Conservation (phyloP, 805 yeast genomes). For the Debaryomyces castellii region DNA sequence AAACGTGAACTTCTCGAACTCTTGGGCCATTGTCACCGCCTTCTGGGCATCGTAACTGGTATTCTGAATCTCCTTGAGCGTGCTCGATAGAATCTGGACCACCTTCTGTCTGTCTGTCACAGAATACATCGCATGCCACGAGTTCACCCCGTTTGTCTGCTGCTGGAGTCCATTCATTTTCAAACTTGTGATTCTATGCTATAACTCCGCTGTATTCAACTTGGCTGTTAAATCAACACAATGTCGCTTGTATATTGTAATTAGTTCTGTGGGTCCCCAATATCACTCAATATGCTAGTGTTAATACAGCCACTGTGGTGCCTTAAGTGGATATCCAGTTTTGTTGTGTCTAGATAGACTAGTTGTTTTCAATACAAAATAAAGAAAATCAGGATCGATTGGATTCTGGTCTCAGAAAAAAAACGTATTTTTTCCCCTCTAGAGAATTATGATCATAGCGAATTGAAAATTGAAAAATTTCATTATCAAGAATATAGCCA, state of each 20-base stretch:
- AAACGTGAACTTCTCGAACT: constrained; percentile 67
- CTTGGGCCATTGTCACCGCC: constrained; percentile 55
- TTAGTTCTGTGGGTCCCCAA: neutral
- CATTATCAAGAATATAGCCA: neutral
- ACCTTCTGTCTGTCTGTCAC: constrained; percentile 39
- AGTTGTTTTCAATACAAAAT: neutral
- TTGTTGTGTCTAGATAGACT: neutral
- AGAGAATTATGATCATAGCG: neutral
- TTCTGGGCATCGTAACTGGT: constrained; percentile 32
- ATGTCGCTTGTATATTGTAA: neutral
- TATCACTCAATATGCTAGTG: neutral
- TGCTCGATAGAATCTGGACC: constrained; percentile 35
- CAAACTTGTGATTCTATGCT: neutral
- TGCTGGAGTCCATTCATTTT: constrained; percentile 11
- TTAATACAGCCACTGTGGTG: neutral
- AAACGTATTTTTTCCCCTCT: neutral
- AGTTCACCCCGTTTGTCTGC: constrained; percentile 8
- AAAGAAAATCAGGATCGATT: neutral
- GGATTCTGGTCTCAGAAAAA: neutral
- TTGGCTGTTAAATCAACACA: neutral
- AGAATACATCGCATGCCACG: constrained; percentile 28
- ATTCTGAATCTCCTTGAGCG: constrained; percentile 37
- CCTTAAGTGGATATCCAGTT: neutral
- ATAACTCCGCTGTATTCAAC: neutral
- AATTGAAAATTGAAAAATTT: neutral